A percentile compares a stretch with the other conserved stretches of the same genome.
These are phyloP conservation scores for Dysphania ambrosioides DNA, from an alignment of 148 eudicot species.

Conservation along the genomic window DNA sequence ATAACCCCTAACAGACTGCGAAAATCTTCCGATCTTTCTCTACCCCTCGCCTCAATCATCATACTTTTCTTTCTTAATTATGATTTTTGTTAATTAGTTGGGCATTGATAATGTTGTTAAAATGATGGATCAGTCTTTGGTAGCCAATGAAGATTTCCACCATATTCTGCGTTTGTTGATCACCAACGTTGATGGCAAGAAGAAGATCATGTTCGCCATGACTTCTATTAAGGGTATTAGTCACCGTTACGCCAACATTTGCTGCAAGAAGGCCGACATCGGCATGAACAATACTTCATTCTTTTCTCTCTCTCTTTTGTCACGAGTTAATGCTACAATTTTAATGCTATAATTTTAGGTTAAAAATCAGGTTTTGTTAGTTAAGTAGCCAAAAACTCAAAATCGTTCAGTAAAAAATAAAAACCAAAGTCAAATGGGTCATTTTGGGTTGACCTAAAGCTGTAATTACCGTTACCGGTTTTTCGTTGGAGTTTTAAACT, in stretches of 20 bases:
- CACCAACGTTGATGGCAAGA: constrained; percentile 90
- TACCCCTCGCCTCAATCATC: neutral
- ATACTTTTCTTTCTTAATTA: neutral
- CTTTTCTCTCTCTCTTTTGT: neutral
- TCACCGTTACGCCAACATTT: constrained; percentile 83
- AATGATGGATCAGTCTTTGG: constrained; percentile 49
- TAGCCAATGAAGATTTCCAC: constrained; percentile 81
- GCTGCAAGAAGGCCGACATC: constrained; percentile 88
- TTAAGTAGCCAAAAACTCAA: too few relatives aligned
- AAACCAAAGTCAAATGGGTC: too few relatives aligned
- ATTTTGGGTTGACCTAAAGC: too few relatives aligned
- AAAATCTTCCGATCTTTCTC: constrained; percentile 13
- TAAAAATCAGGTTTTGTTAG: too few relatives aligned
- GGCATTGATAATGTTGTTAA: too few relatives aligned
- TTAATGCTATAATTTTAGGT: too few relatives aligned
- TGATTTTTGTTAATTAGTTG: neutral
- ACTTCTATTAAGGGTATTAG: constrained; percentile 96
- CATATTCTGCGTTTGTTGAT: constrained; percentile 87
- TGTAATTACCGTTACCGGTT: too few relatives aligned
- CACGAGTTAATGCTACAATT: neutral
- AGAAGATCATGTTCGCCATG: constrained; percentile 90
- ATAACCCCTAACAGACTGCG: neutral
- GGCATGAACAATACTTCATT: constrained; percentile 98
- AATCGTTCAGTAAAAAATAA: too few relatives aligned
- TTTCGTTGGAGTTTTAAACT: too few relatives aligned